These are phyloP conservation scores for Alopecurus myosuroides DNA, from an alignment of 176 grass and related monocot genomes.

Conservation along the genomic window DNA sequence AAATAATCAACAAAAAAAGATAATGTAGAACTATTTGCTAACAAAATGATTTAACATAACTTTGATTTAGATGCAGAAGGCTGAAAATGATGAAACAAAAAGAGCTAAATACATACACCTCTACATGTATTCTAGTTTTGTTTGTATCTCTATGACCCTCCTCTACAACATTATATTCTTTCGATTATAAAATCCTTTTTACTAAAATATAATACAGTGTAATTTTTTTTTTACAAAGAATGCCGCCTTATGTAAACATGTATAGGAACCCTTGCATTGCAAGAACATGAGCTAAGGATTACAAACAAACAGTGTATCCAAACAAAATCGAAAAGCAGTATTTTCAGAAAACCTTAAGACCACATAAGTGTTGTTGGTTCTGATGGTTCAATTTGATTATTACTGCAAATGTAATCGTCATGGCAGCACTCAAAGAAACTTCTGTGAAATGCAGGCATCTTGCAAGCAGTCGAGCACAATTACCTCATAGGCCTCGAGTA, in stretches of 20 bases:
- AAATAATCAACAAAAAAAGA: not conserved
- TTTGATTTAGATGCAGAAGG: not conserved
- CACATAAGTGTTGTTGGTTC: not conserved
- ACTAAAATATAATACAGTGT: not conserved
- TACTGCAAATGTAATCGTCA: not conserved
- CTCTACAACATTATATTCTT: not conserved
- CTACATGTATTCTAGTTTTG: not conserved
- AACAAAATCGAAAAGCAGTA: not conserved
- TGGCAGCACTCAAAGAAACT: not conserved
- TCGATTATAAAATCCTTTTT: not conserved
- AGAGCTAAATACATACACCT: not conserved
- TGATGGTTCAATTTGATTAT: not conserved
- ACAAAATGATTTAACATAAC: not conserved
- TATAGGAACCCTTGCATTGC: not conserved
- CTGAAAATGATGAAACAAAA: not conserved
- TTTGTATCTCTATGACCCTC: not conserved
- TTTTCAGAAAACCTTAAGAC: not conserved
- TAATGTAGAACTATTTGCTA: not conserved
- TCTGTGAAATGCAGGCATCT: not conserved
- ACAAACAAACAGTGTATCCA: not conserved
- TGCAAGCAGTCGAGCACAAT: not conserved
- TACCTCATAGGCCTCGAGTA: slow-evolving; percentile 53
- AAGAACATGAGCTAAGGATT: not conserved
- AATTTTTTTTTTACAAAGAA: not conserved
- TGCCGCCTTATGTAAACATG: not conserved